A percentile compares a stretch with the other conserved stretches of the same genome.
These are phyloP conservation scores for Cercospora canescens DNA, from an alignment of 2,329 filamentous ascomycete species.

Conservation along the genomic window DNA sequence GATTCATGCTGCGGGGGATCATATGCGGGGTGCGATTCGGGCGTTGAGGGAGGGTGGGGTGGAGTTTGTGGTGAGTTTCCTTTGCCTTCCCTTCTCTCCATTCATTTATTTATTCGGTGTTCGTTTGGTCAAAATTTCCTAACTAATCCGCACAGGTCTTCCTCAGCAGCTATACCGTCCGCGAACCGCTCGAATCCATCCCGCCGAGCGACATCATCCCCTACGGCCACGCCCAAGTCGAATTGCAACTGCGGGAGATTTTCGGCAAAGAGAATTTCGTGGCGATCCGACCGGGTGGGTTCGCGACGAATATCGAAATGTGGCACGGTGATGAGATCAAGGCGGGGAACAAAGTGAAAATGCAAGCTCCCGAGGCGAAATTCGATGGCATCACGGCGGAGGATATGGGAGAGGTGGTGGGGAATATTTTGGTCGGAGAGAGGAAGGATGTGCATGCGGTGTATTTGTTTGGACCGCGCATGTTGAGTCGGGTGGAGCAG, in stretches of 20 bases:
- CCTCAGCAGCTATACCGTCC: conserved; percentile 44
- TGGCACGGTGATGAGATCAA: conserved; percentile 33
- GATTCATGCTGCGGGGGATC: conserved; percentile 35
- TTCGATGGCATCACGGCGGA: conserved; percentile 45
- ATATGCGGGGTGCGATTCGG: conserved; percentile 43
- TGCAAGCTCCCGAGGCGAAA: conserved; percentile 33
- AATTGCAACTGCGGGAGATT: conserved; percentile 44
- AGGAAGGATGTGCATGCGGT: conserved; percentile 34
- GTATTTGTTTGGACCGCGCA: conserved; percentile 41
- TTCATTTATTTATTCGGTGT: background rate
- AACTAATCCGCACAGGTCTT: conserved; percentile 33
- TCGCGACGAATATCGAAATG: conserved; percentile 44
- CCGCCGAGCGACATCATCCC: conserved; percentile 38
- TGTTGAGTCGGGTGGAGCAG: conserved; percentile 35
- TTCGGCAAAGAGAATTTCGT: conserved; percentile 42
- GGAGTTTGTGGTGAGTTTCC: conserved; percentile 38
- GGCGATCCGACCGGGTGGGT: conserved; percentile 46
- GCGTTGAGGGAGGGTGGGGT: conserved; percentile 50
- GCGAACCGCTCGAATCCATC: conserved; percentile 26
- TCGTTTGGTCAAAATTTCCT: too few species aligned
- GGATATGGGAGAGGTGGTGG: conserved; percentile 50
- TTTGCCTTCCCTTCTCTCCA: conserved; percentile 17
- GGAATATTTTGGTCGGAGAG: conserved; percentile 41
- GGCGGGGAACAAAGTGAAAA: conserved; percentile 36
- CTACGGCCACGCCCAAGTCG: conserved; percentile 47